Conservation (phyloP, 129 eudicot species). For the Lactuca saligna region DNA sequence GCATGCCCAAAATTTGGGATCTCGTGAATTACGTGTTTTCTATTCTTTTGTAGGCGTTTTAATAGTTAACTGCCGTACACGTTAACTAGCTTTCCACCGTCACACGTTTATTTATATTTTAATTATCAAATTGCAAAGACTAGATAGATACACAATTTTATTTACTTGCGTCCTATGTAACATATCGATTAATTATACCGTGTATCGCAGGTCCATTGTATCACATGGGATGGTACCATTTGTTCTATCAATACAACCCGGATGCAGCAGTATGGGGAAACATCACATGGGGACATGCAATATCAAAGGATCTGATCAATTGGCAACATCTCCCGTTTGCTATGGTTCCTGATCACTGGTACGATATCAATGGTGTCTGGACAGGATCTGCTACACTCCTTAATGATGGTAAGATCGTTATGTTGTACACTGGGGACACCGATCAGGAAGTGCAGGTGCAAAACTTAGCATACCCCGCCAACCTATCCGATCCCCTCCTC, state of each 20-base stretch:
- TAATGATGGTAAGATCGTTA: conserved; percentile 70
- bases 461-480: conserved; percentile 78
- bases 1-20: background rate
- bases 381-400: conserved; percentile 88
- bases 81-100: background rate
- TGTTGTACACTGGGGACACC: conserved; percentile 76
- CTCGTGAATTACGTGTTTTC: background rate
- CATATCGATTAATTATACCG: background rate
- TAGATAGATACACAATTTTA: background rate
- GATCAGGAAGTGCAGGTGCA: conserved; percentile 70
- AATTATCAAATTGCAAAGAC: background rate
- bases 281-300: conserved; percentile 93
- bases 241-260: conserved; percentile 89
- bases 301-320: conserved; percentile 66
- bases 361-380: conserved; percentile 87
- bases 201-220: conserved; percentile 69
- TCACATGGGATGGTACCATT: conserved; percentile 87
- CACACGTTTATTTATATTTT: background rate
- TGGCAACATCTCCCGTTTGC: conserved; percentile 82
- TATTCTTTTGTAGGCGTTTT: background rate
- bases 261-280: conserved; percentile 91
- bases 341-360: conserved; percentile 84
- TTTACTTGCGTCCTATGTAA: no score
- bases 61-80: conserved; percentile 16
- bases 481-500: conserved; percentile 85